A percentile compares a stretch with the other conserved stretches of the same genome.
phyloP scores from a whole-genome alignment of 73 alveolate species.

The Uronychia setigera region DNA sequence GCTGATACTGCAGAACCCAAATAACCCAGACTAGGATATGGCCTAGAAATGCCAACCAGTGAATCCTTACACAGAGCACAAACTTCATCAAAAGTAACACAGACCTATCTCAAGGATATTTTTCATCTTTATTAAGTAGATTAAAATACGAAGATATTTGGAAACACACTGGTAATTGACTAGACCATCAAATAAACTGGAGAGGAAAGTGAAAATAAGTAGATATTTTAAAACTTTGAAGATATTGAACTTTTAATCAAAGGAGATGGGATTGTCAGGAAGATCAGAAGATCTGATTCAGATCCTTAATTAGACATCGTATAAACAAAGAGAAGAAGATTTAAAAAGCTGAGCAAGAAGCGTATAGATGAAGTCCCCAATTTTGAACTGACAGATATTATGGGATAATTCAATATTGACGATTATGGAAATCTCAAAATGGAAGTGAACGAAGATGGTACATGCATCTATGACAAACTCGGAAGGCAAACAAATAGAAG shows the following conservation, averaged over 20 bases:
- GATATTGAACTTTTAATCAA: constrained; percentile 13
- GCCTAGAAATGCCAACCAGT: too few relatives aligned
- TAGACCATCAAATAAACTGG: constrained; percentile 50
- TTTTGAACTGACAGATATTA: constrained; percentile 59
- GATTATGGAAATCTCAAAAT: constrained; percentile 61
- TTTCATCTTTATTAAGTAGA: too few relatives aligned
- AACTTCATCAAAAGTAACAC: too few relatives aligned
- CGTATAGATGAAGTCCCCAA: constrained; percentile 60
- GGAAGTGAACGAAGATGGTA: constrained; percentile 42
- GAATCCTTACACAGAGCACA: too few relatives aligned
- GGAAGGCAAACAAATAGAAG: constrained; percentile 59
- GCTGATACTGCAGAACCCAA: too few relatives aligned
- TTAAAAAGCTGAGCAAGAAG: constrained; percentile 7
- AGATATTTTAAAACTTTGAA: constrained; percentile 44
- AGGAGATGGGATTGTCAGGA: too few relatives aligned
- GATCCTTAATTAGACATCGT: too few relatives aligned
- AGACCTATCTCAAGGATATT: too few relatives aligned
- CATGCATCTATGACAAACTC: constrained; percentile 41
- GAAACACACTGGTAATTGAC: constrained; percentile 37
- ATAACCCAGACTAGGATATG: too few relatives aligned
- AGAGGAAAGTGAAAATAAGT: constrained; percentile 42
- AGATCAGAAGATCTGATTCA: too few relatives aligned
- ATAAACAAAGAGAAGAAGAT: constrained; percentile 40
- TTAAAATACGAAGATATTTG: too few relatives aligned
- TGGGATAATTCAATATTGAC: constrained; percentile 72